Base-by-base conservation (phyloP, 441 rosid genomes). In the Manihot esculenta region DNA sequence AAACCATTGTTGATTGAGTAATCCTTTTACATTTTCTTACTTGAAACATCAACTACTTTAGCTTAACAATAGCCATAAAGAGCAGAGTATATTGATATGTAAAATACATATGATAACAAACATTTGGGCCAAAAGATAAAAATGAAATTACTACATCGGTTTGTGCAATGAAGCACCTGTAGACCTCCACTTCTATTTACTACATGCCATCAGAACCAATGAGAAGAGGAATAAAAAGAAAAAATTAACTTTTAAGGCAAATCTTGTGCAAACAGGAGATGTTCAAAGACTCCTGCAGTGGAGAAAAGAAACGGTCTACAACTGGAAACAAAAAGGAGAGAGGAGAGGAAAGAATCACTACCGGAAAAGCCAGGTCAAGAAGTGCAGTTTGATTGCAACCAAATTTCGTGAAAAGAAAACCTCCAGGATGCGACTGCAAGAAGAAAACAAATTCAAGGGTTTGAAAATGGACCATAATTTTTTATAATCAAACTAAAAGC, bases 321-420 rank as follows among this genome's bases (percentile, higher is more conserved):
- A 68, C 53, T 53, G 17, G 1, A 14, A 30, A 58, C 26, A 45
- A 47, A 30, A 12, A 42, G 30, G 23, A 45, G 17, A 26, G 41
- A 51, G 47, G 13, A 30, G n/a, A n/a, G n/a, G n/a, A n/a, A n/a
- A n/a, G 62, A 66, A 68, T 59, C 56, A 63, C 76, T 87, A 91
- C 97, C 79, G 97, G 97, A 80, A 90, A 90, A 71, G 91, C 87
- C 85, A 93, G 81, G 79, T 88, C 98, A 70, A 93, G 93, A 71
- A 90, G 89, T 79, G 92, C 94, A 57, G 90, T 90, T 74, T 87
- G 93, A 78, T 83, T 90, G 86, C 95, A 77, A 55, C 92, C 92
- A 72, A 93, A 89, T 80, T 89, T 90, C 49, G 91, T 92, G 87
- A 93, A 84, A 74, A 90, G 85, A 57, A 90, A 85, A 49, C 95